These are phyloP conservation scores for Cylindrodendrum hubeiense DNA, from an alignment of 2,329 filamentous ascomycete genomes.

Conservation along the genomic window DNA sequence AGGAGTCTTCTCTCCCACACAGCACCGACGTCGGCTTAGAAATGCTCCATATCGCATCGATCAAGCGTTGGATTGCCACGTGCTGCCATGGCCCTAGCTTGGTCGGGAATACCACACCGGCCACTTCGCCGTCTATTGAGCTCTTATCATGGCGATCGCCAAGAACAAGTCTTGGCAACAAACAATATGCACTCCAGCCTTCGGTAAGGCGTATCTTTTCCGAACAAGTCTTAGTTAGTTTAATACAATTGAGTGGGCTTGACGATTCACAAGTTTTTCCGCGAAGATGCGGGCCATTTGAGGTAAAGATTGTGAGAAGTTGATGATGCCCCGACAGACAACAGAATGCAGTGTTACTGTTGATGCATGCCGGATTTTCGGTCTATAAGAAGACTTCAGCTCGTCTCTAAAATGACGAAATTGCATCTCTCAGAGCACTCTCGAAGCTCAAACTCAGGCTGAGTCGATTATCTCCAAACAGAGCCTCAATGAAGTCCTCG, in stretches of 20 bases:
- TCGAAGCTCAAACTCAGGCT: neutral
- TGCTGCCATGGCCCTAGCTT: neutral
- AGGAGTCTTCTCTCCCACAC: neutral
- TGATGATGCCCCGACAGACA: neutral
- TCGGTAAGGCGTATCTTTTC: neutral
- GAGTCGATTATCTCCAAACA: neutral
- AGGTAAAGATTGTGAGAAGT: neutral
- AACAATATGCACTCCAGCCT: neutral
- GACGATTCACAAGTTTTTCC: neutral
- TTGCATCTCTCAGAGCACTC: neutral
- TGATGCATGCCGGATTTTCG: neutral
- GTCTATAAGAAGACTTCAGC: neutral
- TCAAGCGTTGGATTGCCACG: neutral
- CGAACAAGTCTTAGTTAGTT: neutral
- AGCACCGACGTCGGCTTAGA: neutral
- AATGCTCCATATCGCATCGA: neutral
- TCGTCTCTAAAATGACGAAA: neutral
- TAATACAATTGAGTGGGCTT: neutral
- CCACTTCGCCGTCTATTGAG: neutral
- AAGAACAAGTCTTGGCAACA: neutral
- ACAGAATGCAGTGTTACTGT: neutral
- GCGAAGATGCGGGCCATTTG: neutral
- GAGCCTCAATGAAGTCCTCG: neutral
- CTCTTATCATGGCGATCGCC: neutral
- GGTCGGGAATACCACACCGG: neutral